Evolutionary conservation across 441 rosid genomes (phyloP), one percentile per base, ranked within the genome.

Genomic region (Populus hybrid): DNA sequence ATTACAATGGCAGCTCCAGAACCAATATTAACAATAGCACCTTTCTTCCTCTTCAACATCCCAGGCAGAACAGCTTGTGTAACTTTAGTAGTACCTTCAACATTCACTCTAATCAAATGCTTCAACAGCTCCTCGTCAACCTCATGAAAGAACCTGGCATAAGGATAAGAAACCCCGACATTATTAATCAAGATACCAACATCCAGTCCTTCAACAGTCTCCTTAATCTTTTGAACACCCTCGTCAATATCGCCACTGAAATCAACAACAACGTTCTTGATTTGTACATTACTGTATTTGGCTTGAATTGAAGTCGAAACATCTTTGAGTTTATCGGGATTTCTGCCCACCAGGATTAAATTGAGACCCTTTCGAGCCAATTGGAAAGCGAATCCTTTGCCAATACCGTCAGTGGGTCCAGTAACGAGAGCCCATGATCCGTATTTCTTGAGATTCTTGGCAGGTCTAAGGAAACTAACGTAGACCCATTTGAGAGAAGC

Each of bases 391-490:
- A 95, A 93, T 70, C 91, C 93, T 68, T 91, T 93, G 5, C 98
- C 97, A 61, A 95, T 95, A 18, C 99, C 97, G 38, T 93, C 97
- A 9, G 98, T 95, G 65, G 95, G 91, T 53, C 98, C 97, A 50
- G 98, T 93, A 26, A 93, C 84, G 26, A 95, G 74, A 7, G 94
- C 97, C 98, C 99, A 95, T 0, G 97, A 95, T 5, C 99, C 99
- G 79, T 95, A 95, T 16, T 88, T 89, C 64, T 85, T 90, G 76
- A 95, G 92, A 78, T 93, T 88, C 79, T 95, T 93, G 6, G 70
- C 88, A 35, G 98, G 97, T 50, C 98, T 78, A 57, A 95, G 95
- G 82, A 95, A 93, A 84, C 73, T 85, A 77, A 91, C 91, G 81
- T 91, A 95, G 80, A 90, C 89, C 90, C 97, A 90, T 68, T 83